Base-by-base conservation (phyloP, 2,329 filamentous ascomycete genomes). In the Xylaria hypoxylon region DNA sequence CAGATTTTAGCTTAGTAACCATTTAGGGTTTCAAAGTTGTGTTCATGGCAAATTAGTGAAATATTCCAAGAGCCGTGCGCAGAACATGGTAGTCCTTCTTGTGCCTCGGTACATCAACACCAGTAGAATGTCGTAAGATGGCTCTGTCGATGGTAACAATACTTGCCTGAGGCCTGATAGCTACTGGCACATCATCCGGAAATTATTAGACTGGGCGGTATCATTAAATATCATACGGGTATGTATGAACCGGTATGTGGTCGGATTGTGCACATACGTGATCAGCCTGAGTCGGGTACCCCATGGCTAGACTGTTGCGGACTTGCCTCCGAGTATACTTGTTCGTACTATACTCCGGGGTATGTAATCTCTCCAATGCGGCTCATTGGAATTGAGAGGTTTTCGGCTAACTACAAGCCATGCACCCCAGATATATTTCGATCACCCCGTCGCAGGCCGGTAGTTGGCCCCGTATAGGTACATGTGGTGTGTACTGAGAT, bases 391-490 rank as follows among this genome's bases (percentile, higher is more conserved):
- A 44, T 17, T 7, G 7, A 24, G 5, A n/a, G 24, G 45, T 45
- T 55, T 38, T 28, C 22, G 47, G 59, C 28, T 62, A 55, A 33
- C 55, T 33, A 42, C 28, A n/a, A 69, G 57, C 59, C 35, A 59
- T 70, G 68, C 47, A 68, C 65, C 63, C 66, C 68, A 70, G 63
- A 68, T 65, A 45, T 50, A 59, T 70, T 71, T 71, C 71, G 61
- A 72, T 72, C 60, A 67, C 62, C 71, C 70, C 70, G 68, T 61
- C 59, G 45, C 56, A 63, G 67, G 63, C 48, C 62, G 56, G 55
- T 47, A 67, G n/a, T 64, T 45, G 59, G 51, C 58, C 59, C 57
- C 50, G 51, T 56, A 62, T 53, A 47, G 47, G 57, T 48, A 35
- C 42, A 35, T 24, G 56, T 58, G 55, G 51, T 59, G 17, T 42